Percentiles rank a stretch among this genome's conserved stretches.
Conservation (phyloP, 768 basidiomycete species). For the Pulveroboletus frians region DNA sequence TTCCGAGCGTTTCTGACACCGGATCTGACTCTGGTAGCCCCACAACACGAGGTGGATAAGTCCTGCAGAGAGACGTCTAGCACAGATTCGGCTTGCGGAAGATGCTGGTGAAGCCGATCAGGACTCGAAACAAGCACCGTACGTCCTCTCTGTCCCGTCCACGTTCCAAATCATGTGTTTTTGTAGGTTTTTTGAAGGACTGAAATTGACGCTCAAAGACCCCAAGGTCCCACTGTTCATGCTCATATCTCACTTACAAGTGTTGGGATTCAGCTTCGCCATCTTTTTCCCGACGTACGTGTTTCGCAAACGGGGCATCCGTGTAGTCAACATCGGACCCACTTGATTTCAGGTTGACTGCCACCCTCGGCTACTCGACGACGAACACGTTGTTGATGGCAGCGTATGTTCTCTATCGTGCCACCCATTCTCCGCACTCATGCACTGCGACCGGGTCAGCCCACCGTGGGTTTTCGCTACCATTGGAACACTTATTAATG, state of each 20-base stretch:
- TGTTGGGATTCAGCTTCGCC: no score
- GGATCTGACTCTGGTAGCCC: constrained; percentile 36
- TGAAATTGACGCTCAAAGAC: no score
- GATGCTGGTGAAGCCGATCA: constrained; percentile 64
- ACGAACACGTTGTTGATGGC: constrained; percentile 36
- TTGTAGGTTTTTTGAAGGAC: no score
- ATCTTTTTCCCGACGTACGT: constrained; percentile 38
- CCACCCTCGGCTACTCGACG: constrained; percentile 58
- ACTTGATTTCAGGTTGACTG: constrained; percentile 39
- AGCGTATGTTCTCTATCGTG: constrained; percentile 27
- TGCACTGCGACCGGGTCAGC: constrained; percentile 27
- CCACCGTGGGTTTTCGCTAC: constrained; percentile 39
- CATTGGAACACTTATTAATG: no score
- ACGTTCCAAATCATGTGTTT: background rate
- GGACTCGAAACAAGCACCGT: constrained; percentile 57
- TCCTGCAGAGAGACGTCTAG: constrained; percentile 47
- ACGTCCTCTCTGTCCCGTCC: constrained; percentile 18
- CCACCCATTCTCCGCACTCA: background rate
- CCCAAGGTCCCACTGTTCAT: no score
- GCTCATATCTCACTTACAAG: no score
- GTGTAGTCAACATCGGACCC: background rate
- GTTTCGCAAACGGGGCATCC: background rate
- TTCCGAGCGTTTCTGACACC: background rate
- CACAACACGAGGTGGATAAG: constrained; percentile 59
- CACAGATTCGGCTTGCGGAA: constrained; percentile 61